phyloP scores from a whole-genome alignment of 2,329 filamentous ascomycete species.

The Microascus cirrosus region DNA sequence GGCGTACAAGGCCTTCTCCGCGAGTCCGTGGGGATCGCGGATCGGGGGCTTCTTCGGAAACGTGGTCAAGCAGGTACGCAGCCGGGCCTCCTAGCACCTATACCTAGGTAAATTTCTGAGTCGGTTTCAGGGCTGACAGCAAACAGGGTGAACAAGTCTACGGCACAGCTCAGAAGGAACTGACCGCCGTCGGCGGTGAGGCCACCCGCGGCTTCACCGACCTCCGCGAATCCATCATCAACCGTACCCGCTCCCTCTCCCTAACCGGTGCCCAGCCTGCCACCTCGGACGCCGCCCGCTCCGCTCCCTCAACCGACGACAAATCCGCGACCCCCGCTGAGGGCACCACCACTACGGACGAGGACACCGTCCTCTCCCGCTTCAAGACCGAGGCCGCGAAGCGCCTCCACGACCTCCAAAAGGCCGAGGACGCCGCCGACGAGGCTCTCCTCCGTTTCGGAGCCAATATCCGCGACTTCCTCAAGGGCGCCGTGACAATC shows the following conservation, averaged over 20 bases:
- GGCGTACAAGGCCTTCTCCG: conserved; percentile 86
- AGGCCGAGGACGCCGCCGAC: conserved; percentile 90
- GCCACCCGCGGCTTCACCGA: conserved; percentile 71
- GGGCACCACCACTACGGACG: conserved; percentile 25
- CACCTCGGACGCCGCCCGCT: conserved; percentile 9
- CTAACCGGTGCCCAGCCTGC: conserved; percentile 34
- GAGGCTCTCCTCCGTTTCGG: conserved; percentile 90
- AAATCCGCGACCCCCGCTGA: conserved; percentile 32
- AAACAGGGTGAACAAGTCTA: conserved; percentile 67
- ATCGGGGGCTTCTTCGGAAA: conserved; percentile 83
- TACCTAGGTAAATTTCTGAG: background rate
- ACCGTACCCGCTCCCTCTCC: conserved; percentile 63
- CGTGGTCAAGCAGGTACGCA: conserved; percentile 76
- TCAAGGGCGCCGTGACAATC: conserved; percentile 83
- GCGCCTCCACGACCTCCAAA: conserved; percentile 77
- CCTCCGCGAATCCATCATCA: conserved; percentile 56
- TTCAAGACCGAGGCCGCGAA: conserved; percentile 70
- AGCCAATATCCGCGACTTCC: conserved; percentile 76
- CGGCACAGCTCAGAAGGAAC: conserved; percentile 77
- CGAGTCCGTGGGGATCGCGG: conserved; percentile 80
- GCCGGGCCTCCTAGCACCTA: background rate
- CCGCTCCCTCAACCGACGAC: conserved; percentile 23
- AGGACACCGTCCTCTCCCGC: conserved; percentile 60
- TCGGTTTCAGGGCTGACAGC: conserved; percentile 6
- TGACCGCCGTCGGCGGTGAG: conserved; percentile 66